phyloP scores from a whole-genome alignment of 495 filamentous ascomycete genomes.

The Glutinoglossum americanum region DNA sequence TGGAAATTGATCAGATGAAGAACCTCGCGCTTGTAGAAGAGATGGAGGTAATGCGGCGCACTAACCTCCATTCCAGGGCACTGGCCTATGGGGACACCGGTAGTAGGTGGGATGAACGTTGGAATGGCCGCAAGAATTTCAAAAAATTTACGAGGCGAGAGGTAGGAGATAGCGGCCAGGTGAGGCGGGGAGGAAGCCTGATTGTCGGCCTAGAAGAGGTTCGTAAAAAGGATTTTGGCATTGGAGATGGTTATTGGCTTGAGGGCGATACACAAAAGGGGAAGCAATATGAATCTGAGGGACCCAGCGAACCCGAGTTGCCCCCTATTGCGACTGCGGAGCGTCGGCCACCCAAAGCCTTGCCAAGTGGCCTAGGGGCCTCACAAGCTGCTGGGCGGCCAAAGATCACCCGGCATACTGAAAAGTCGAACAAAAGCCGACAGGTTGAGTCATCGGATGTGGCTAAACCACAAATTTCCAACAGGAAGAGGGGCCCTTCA shows the following conservation, averaged over 20 bases:
- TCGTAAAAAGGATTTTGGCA: constrained; percentile 54
- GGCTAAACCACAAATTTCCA: constrained; percentile 6
- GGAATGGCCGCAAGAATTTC: constrained; percentile 96
- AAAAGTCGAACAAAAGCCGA: constrained; percentile 15
- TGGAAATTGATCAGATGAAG: constrained; percentile 50
- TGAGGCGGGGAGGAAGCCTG: constrained; percentile 31
- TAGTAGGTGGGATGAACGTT: constrained; percentile 66
- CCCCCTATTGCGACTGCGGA: constrained; percentile 9
- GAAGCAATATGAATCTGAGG: constrained; percentile 12
- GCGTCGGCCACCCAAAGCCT: constrained; percentile 11
- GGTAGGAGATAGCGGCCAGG: constrained; percentile 23
- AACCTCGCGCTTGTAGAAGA: constrained; percentile 61
- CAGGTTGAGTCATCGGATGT: constrained; percentile 4
- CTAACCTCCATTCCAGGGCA: constrained; percentile 11
- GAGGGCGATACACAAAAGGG: constrained; percentile 21
- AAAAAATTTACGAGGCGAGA: constrained; percentile 63
- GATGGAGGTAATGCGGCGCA: constrained; percentile 33
- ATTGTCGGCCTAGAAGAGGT: constrained; percentile 68
- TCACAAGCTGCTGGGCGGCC: constrained; percentile 7
- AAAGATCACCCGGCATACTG: constrained; percentile 16
- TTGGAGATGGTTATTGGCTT: constrained; percentile 71
- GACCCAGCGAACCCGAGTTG: constrained; percentile 10
- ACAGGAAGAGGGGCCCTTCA: constrained; percentile 20
- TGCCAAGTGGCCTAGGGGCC: too few relatives aligned
- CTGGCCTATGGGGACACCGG: constrained; percentile 3